These are phyloP conservation scores for Pulicaria dysenterica DNA, from an alignment of 129 eudicot species.

Conservation along the genomic window DNA sequence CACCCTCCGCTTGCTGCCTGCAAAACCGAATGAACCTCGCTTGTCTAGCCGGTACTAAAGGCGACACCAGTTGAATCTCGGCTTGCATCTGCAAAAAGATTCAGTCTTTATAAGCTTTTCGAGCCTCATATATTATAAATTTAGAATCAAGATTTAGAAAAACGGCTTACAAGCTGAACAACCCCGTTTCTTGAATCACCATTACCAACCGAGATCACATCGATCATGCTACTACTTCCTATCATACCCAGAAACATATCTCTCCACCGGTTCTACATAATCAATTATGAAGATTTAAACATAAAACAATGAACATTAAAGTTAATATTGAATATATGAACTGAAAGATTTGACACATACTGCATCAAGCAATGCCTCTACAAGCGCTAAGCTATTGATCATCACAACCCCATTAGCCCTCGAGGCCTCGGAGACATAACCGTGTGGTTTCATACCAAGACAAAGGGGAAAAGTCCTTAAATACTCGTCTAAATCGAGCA, in stretches of 20 bases:
- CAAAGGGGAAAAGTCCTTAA: slow-evolving; percentile 48
- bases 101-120: neutral
- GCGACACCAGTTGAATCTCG: slow-evolving; percentile 72
- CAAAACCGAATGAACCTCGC: slow-evolving; percentile 71
- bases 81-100: slow-evolving; percentile 61
- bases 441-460: slow-evolving; percentile 61
- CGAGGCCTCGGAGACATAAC: slow-evolving; percentile 70
- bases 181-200: slow-evolving; percentile 64
- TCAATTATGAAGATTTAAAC: neutral
- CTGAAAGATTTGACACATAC: slow-evolving; percentile 37
- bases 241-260: slow-evolving; percentile 64
- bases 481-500: slow-evolving; percentile 66
- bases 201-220: slow-evolving; percentile 51
- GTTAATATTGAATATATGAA: neutral
- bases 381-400: slow-evolving; percentile 55
- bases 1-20: slow-evolving; percentile 68
- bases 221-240: slow-evolving; percentile 50
- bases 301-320: neutral
- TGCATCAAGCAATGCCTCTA: slow-evolving; percentile 58
- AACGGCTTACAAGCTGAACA: slow-evolving; percentile 56
- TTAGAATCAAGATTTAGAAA: neutral
- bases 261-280: slow-evolving; percentile 59
- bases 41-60: slow-evolving; percentile 69
- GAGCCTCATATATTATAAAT: neutral
- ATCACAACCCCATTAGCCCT: slow-evolving; percentile 57